Evolutionary conservation across 768 basidiomycete species (phyloP).

Genomic region (Saitozyma podzolica): DNA sequence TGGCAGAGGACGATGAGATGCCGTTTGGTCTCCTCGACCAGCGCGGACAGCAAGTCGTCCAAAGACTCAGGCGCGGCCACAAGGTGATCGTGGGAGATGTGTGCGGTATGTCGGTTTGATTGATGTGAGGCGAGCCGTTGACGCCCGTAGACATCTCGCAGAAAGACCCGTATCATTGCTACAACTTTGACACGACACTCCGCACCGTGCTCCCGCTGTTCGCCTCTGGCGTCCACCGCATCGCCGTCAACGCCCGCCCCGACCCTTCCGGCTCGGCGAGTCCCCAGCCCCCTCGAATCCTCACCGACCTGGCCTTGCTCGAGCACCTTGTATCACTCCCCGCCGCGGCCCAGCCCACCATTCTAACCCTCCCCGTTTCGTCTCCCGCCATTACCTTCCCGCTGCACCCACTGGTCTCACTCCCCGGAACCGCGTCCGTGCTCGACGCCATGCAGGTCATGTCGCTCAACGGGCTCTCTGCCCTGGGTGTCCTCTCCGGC

Average conservation of each 20-base stretch:
- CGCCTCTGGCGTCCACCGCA: constrained; percentile 32
- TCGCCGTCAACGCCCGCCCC: constrained; percentile 17
- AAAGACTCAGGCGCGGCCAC: constrained; percentile 14
- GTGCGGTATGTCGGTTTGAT: constrained; percentile 24
- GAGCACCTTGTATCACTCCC: constrained; percentile 24
- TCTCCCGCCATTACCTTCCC: constrained; percentile 13
- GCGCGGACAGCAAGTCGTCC: constrained; percentile 4
- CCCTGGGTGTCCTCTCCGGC: constrained; percentile 32
- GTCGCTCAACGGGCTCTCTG: constrained; percentile 29
- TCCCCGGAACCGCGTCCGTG: constrained; percentile 27
- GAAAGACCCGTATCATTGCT: constrained; percentile 35
- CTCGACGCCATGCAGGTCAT: constrained; percentile 43
- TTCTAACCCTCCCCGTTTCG: constrained; percentile 16
- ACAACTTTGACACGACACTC: constrained; percentile 16
- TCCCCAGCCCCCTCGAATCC: constrained; percentile 14
- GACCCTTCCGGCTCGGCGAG: neutral
- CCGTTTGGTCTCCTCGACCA: constrained; percentile 3
- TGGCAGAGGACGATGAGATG: constrained; percentile 3
- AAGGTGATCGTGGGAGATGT: constrained; percentile 21
- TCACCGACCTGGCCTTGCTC: constrained; percentile 24
- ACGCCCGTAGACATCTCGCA: constrained; percentile 31
- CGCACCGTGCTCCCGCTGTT: constrained; percentile 30
- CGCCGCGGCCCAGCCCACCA: constrained; percentile 8
- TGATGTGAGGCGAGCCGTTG: neutral
- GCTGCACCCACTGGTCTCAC: constrained; percentile 35